A percentile compares a stretch with the other conserved stretches of the same genome.
Evolutionary conservation across 441 rosid genomes (phyloP).

Genomic region (Pelargonium citronellum): DNA sequence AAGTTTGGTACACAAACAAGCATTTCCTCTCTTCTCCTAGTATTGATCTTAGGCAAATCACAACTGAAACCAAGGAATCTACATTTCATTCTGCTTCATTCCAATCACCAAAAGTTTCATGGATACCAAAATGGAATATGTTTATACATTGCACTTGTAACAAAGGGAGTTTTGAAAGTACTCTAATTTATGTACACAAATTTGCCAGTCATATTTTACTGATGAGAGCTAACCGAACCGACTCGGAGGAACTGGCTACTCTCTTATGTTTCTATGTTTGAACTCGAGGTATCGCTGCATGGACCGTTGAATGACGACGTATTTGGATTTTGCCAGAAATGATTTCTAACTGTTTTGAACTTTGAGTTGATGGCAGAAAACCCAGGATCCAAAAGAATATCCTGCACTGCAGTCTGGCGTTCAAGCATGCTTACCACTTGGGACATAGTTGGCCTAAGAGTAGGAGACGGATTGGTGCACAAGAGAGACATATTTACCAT

Average conservation of each 20-base stretch:
- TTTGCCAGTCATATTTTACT: too few relatives aligned
- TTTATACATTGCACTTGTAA: too few relatives aligned
- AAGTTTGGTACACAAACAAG: too few relatives aligned
- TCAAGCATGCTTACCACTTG: slow-evolving; percentile 83
- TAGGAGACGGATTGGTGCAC: slow-evolving; percentile 78
- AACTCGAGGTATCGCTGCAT: slow-evolving; percentile 34
- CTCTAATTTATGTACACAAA: too few relatives aligned
- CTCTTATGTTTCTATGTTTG: slow-evolving; percentile 36
- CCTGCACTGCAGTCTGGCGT: slow-evolving; percentile 66
- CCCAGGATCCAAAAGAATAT: slow-evolving; percentile 67
- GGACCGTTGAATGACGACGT: slow-evolving; percentile 33
- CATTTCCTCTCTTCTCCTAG: too few relatives aligned
- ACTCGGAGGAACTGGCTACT: slow-evolving; percentile 29
- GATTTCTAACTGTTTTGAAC: slow-evolving; percentile 59
- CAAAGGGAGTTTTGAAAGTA: too few relatives aligned
- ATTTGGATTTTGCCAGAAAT: slow-evolving; percentile 72
- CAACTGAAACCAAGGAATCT: too few relatives aligned
- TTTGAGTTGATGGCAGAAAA: slow-evolving; percentile 52
- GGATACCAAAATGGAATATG: too few relatives aligned
- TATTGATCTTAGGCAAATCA: too few relatives aligned
- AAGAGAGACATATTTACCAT: slow-evolving; percentile 70
- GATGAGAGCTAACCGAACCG: too few relatives aligned
- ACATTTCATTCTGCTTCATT: too few relatives aligned
- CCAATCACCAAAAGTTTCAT: too few relatives aligned
- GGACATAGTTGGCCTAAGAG: slow-evolving; percentile 77